phyloP scores from a whole-genome alignment of 2,329 filamentous ascomycete species.

The Colletotrichum viniferum region DNA sequence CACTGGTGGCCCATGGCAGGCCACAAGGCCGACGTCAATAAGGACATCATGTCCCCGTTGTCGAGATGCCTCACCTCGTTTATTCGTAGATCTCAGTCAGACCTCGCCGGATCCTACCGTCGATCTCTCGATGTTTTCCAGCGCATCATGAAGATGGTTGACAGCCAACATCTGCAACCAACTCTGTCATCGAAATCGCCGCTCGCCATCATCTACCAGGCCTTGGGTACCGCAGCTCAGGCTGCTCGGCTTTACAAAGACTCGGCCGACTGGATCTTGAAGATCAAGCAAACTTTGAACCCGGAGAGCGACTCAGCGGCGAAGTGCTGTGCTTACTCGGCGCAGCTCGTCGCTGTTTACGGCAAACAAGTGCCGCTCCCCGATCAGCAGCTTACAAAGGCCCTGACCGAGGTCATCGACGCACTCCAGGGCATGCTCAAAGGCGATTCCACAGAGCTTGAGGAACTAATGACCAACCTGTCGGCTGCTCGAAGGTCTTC shows the following conservation, averaged over 20 bases:
- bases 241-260: constrained; percentile 50
- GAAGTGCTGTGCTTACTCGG: constrained; percentile 55
- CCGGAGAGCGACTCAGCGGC: constrained; percentile 49
- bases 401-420: constrained; percentile 55
- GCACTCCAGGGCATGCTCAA: constrained; percentile 63
- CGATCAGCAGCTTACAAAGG: constrained; percentile 39
- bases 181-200: constrained; percentile 45
- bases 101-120: constrained; percentile 41
- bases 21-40: constrained; percentile 63
- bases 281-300: constrained; percentile 44
- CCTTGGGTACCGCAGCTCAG: constrained; percentile 54
- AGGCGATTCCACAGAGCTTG: constrained; percentile 63
- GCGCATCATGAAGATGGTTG: constrained; percentile 34
- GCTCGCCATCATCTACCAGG: constrained; percentile 54
- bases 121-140: constrained; percentile 39
- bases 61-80: constrained; percentile 67
- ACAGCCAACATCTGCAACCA: constrained; percentile 36
- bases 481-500: constrained; percentile 59
- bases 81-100: constrained; percentile 51
- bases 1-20: constrained; percentile 68
- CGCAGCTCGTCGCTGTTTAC: constrained; percentile 59
- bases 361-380: constrained; percentile 48
- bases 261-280: constrained; percentile 59
- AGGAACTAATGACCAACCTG: constrained; percentile 63
- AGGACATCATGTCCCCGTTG: constrained; percentile 70